Percentiles rank a stretch among this genome's conserved stretches.
Conservation (phyloP, 2,329 filamentous ascomycete genomes). For the Tricladium varicosporioides region DNA sequence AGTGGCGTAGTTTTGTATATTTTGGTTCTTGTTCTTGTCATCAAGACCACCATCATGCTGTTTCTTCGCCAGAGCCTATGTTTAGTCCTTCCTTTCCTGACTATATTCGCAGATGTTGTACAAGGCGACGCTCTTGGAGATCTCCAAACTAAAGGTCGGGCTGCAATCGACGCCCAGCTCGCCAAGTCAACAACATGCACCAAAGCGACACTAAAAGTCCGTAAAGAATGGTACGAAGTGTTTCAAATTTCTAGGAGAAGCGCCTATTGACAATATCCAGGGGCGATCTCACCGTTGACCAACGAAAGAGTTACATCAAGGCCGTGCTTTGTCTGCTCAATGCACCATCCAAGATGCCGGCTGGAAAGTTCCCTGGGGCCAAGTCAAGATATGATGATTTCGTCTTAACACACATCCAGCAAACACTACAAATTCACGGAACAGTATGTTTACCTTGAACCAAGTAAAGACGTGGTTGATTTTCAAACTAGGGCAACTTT, state of each 20-base stretch:
- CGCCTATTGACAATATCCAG: conserved; percentile 2
- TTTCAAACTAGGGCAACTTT: conserved; percentile 30
- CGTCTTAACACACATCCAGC: conserved; percentile 37
- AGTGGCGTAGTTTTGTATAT: too few relatives aligned
- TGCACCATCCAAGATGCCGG: conserved; percentile 32
- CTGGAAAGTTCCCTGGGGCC: conserved; percentile 33
- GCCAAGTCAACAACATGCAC: conserved; percentile 19
- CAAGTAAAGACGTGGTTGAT: background rate
- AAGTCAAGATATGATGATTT: conserved; percentile 38
- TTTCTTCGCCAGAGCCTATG: conserved; percentile 10
- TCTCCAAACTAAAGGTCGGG: conserved; percentile 19
- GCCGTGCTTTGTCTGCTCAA: conserved; percentile 37
- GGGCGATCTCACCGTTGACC: conserved; percentile 13
- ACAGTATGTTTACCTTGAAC: conserved; percentile 27
- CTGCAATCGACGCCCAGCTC: conserved; percentile 18
- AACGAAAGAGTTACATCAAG: conserved; percentile 33
- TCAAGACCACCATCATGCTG: conserved; percentile 6
- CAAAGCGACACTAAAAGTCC: conserved; percentile 13
- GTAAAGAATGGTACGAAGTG: conserved; percentile 19
- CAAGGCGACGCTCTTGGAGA: conserved; percentile 18
- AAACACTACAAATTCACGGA: conserved; percentile 26
- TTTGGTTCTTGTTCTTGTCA: too few relatives aligned
- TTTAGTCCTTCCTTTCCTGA: conserved; percentile 1
- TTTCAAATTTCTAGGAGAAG: too few relatives aligned
- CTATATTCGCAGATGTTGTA: conserved; percentile 3